Evolutionary conservation across 1,139 yeast species (phyloP).

Genomic region (Blastobotrys malaysiensis): DNA sequence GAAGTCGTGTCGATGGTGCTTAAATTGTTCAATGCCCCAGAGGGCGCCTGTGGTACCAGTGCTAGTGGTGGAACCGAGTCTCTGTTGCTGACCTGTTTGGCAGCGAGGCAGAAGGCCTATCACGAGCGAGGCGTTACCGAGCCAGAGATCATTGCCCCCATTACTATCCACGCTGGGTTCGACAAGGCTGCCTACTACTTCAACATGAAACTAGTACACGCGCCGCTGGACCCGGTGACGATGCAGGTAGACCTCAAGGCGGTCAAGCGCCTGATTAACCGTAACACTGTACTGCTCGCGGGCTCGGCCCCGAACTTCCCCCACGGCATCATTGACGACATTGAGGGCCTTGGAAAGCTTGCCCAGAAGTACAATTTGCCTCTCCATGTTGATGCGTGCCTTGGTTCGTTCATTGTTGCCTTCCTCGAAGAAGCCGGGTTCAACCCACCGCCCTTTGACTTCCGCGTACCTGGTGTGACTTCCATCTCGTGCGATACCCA

Average conservation of each 20-base stretch:
- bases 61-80: slow-evolving; percentile 98
- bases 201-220: slow-evolving; percentile 78
- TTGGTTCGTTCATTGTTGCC: slow-evolving; percentile 87
- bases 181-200: slow-evolving; percentile 92
- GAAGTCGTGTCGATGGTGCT: slow-evolving; percentile 93
- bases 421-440: slow-evolving; percentile 66
- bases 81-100: slow-evolving; percentile 71
- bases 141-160: slow-evolving; percentile 89
- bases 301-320: slow-evolving; percentile 98
- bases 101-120: slow-evolving; percentile 68
- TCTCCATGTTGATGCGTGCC: slow-evolving; percentile 90
- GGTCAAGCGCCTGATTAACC: slow-evolving; percentile 61
- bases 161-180: slow-evolving; percentile 90
- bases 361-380: slow-evolving; percentile 67
- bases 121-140: slow-evolving; percentile 56
- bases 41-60: slow-evolving; percentile 75
- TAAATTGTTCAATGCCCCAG: slow-evolving; percentile 67
- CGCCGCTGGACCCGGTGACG: slow-evolving; percentile 64
- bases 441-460: slow-evolving; percentile 66
- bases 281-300: slow-evolving; percentile 73
- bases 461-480: slow-evolving; percentile 89
- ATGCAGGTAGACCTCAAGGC: slow-evolving; percentile 61
- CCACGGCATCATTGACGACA: slow-evolving; percentile 91
- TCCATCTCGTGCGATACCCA: slow-evolving; percentile 97
- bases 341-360: slow-evolving; percentile 60